Evolutionary conservation across 2,329 filamentous ascomycete genomes (phyloP), one percentile per base, ranked within the genome.

Genomic region (Colletotrichum sp.): DNA sequence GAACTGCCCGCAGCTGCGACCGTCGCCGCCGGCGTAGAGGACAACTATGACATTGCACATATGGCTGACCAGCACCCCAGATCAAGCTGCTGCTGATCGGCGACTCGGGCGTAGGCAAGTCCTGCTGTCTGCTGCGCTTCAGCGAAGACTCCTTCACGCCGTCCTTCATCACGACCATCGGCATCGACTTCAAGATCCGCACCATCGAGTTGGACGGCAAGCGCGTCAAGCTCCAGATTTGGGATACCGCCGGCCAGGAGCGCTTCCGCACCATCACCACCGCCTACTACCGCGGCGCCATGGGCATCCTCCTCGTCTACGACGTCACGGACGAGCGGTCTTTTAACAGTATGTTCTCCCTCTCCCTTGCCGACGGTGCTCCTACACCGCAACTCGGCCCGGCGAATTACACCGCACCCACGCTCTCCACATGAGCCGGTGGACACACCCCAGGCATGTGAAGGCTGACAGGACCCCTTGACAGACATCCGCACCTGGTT

Each of bases 101-200:
- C 86, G 96, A 98, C 90, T 98, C 96, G 66, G 96, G 96, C 83
- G 96, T 98, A 78, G 96, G 96, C 86, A 98, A 98, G 89, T 98
- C 96, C 80, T 98, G 96, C 93, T 98, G 96, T 88, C 91, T 98
- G 85, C 90, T 98, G 84, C 95, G 96, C 82, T 98, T 98, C 90
- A 98, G 95, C 87, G 96, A 98, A 88, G 96, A 98, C 90, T 98
- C 95, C 63, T 98, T 98, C 89, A 98, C 96, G 69, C 96, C 96
- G 59, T 98, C 95, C 81, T 98, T 98, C 90, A 98, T 98, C 90
- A 98, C 96, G 78, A 99, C 97, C 78, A 99, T 99, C 87, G 97
- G 97, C 81, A 99, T 99, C 89, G 97, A 99, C 89, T 99, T 99
- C 90, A 99, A 99, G 92, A 99, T 99, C 85, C 93, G 97, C 80